These are phyloP conservation scores for Salvia miltiorrhiza DNA, from an alignment of 257 asterid species.

Conservation along the genomic window DNA sequence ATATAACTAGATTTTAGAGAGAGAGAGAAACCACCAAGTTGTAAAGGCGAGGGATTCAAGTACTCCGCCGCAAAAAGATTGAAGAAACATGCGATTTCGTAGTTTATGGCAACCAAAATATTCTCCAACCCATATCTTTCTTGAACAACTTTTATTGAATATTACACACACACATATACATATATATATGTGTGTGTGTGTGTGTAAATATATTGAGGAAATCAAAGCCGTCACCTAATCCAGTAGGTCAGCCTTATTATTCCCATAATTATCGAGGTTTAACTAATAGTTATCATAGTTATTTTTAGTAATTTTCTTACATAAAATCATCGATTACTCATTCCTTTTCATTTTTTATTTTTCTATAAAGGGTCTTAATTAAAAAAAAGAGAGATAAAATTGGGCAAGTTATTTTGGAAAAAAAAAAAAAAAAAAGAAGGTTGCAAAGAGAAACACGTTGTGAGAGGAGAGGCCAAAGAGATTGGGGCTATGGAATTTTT, in stretches of 20 bases:
- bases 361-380: neutral
- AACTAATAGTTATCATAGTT: neutral
- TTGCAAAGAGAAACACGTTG: slow-evolving; percentile 34
- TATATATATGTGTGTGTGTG: no score
- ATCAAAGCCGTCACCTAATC: neutral
- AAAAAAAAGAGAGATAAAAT: neutral
- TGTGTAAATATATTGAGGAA: neutral
- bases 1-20: slow-evolving; percentile 27
- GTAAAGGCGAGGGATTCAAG: slow-evolving; percentile 19
- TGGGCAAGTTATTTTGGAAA: neutral
- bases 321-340: neutral
- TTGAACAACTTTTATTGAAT: neutral
- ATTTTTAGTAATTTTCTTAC: neutral
- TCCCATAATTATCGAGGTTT: neutral
- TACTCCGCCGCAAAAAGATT: neutral
- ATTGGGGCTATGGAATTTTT: slow-evolving; percentile 23
- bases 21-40: slow-evolving; percentile 10
- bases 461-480: slow-evolving; percentile 31
- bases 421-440: no score
- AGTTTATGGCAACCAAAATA: neutral
- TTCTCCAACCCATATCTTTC: neutral
- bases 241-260: neutral
- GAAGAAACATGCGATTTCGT: slow-evolving; percentile 11
- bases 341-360: neutral
- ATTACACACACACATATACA: neutral